A percentile compares a stretch with the other conserved stretches of the same genome.
These are phyloP conservation scores for Dryadomyces quercus-mongolicae DNA, from an alignment of 2,329 filamentous ascomycete genomes.

Conservation along the genomic window DNA sequence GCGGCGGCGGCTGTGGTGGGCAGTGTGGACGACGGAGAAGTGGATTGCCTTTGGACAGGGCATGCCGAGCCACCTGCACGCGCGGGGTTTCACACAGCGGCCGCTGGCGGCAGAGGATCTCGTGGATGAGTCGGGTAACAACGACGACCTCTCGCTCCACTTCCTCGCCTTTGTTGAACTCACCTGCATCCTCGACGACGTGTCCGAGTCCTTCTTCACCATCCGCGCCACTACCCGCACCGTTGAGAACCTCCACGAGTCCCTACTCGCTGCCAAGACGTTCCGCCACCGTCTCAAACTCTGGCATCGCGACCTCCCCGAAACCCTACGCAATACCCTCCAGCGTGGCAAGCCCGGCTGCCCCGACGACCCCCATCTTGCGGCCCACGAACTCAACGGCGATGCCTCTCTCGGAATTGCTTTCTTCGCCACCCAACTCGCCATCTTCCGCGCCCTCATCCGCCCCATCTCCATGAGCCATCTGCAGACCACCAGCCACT, in stretches of 20 bases:
- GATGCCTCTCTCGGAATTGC: conserved; percentile 2
- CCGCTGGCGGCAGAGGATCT: background rate
- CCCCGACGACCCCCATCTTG: background rate
- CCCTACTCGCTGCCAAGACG: background rate
- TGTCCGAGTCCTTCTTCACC: conserved; percentile 3
- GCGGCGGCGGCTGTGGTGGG: conserved; percentile 6
- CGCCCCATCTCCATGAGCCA: conserved; percentile 1
- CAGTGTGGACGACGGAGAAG: conserved; percentile 1
- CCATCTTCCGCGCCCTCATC: conserved; percentile 3
- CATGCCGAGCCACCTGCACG: conserved; percentile 5
- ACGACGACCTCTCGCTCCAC: background rate
- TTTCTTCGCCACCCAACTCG: conserved; percentile 2
- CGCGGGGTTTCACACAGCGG: background rate
- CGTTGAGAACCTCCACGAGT: background rate
- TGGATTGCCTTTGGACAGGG: conserved; percentile 6
- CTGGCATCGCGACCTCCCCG: conserved; percentile 2
- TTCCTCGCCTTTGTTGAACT: conserved; percentile 1
- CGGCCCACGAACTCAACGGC: background rate
- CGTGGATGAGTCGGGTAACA: background rate
- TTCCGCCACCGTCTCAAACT: background rate
- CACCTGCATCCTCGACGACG: conserved; percentile 3
- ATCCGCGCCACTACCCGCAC: background rate
- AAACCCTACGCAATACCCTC: background rate
- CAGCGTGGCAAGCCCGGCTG: background rate
- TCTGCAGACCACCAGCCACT: background rate